Evolutionary conservation across 1,139 yeast genomes (phyloP).

Genomic region (Zygotorulaspora mrakii): DNA sequence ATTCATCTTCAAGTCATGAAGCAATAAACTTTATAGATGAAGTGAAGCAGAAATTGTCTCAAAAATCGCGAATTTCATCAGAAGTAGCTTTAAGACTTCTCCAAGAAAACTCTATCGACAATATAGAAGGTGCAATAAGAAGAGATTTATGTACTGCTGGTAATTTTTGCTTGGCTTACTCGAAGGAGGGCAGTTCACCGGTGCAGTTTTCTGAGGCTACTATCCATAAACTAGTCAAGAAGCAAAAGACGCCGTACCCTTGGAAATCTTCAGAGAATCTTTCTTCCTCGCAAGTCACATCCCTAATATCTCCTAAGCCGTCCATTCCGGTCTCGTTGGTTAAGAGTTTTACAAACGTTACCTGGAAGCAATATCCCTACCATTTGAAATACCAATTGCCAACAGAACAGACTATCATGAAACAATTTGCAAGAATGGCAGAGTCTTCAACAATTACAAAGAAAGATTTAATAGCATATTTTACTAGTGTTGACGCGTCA

Average conservation of each 20-base stretch:
- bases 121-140: constrained; percentile 63
- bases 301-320: constrained; percentile 30
- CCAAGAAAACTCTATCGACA: constrained; percentile 55
- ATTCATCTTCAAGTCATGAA: constrained; percentile 35
- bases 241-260: constrained; percentile 49
- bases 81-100: constrained; percentile 69
- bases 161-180: constrained; percentile 62
- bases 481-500: constrained; percentile 40
- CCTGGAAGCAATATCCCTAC: constrained; percentile 52
- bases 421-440: constrained; percentile 43
- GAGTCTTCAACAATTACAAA: constrained; percentile 65
- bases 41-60: constrained; percentile 52
- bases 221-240: constrained; percentile 54
- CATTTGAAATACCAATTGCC: constrained; percentile 69
- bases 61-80: constrained; percentile 69
- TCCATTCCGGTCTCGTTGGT: constrained; percentile 26
- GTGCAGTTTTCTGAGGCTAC: constrained; percentile 63
- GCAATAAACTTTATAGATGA: constrained; percentile 65
- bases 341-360: constrained; percentile 24
- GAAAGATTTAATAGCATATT: constrained; percentile 59
- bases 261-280: constrained; percentile 35
- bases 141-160: constrained; percentile 77
- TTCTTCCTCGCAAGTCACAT: constrained; percentile 32
- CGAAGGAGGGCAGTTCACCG: constrained; percentile 40
- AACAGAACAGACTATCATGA: constrained; percentile 49